Conservation (phyloP, 148 eudicot species). For the Polygonum aviculare region DNA sequence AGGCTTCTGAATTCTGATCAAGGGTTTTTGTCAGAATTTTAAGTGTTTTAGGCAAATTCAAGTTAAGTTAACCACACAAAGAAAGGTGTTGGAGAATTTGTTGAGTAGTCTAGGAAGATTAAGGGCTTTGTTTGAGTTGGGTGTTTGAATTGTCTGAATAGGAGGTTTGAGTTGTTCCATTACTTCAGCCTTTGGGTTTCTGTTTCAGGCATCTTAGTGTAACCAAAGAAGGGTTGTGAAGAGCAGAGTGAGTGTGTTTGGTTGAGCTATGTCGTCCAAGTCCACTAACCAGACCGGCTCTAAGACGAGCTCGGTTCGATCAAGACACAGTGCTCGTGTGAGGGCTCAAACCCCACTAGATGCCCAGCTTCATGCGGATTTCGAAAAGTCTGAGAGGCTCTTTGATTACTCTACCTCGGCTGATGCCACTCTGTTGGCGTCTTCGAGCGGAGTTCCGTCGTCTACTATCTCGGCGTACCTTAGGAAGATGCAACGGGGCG, state of each 20-base stretch:
- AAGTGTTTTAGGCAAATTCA: not conserved
- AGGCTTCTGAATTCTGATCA: not conserved
- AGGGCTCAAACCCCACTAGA: conserved; percentile 58
- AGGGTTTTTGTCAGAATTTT: not conserved
- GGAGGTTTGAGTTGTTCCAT: not conserved
- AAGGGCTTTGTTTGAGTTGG: not conserved
- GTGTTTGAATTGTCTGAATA: not conserved
- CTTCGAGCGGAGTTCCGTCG: conserved; percentile 49
- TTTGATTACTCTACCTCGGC: conserved; percentile 65
- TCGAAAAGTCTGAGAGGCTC: conserved; percentile 44
- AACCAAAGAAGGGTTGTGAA: not conserved
- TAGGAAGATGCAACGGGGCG: conserved; percentile 75
- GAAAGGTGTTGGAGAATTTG: not conserved
- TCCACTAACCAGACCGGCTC: conserved; percentile 48
- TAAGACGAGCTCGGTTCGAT: conserved; percentile 42
- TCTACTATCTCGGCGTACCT: conserved; percentile 64
- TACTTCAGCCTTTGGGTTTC: not conserved
- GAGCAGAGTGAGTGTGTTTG: conserved; percentile 14
- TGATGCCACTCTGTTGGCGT: conserved; percentile 40
- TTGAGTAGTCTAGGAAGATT: not conserved
- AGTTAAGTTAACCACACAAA: not conserved
- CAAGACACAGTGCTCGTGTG: conserved; percentile 40
- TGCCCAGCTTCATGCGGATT: conserved; percentile 66
- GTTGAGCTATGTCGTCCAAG: conserved; percentile 55
- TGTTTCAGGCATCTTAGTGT: not conserved